A percentile compares a stretch with the other conserved stretches of the same genome.
Evolutionary conservation across 1,284 basidiomycete genomes (phyloP).

Genomic region (Ceratorhiza oryzae-sativae): DNA sequence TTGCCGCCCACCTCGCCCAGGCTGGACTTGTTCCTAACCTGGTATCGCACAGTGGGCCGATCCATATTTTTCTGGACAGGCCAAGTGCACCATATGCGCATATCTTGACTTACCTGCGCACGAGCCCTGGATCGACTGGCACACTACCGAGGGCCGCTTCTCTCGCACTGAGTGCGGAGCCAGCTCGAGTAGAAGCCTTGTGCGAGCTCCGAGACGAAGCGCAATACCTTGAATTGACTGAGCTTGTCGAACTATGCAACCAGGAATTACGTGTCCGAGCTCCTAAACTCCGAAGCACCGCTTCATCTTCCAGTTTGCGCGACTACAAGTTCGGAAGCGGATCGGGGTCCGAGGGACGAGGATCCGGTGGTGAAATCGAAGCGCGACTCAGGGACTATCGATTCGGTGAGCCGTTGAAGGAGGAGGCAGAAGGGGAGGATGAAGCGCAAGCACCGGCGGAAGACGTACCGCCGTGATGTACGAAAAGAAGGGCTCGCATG

Average conservation of each 20-base stretch:
- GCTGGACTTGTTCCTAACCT: slow-evolving; percentile 35
- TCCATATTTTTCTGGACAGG: slow-evolving; percentile 82
- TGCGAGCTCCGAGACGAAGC: slow-evolving; percentile 79
- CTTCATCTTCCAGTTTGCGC: slow-evolving; percentile 12
- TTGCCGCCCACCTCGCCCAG: slow-evolving; percentile 43
- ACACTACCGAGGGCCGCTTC: slow-evolving; percentile 61
- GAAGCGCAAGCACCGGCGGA: background rate
- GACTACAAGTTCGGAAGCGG: slow-evolving; percentile 28
- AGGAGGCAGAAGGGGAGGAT: background rate
- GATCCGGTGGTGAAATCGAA: slow-evolving; percentile 11
- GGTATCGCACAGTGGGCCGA: slow-evolving; percentile 50
- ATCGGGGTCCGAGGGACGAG: background rate
- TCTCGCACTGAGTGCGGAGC: slow-evolving; percentile 57
- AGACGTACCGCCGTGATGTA: slow-evolving; percentile 19
- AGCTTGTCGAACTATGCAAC: slow-evolving; percentile 40
- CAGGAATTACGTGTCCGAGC: slow-evolving; percentile 47
- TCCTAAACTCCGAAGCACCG: slow-evolving; percentile 20
- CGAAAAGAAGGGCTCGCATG: slow-evolving; percentile 31
- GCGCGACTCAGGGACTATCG: slow-evolving; percentile 17
- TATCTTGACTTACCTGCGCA: slow-evolving; percentile 72
- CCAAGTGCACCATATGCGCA: slow-evolving; percentile 75
- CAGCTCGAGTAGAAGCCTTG: slow-evolving; percentile 63
- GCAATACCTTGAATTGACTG: slow-evolving; percentile 57
- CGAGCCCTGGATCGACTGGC: slow-evolving; percentile 58
- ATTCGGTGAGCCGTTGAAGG: slow-evolving; percentile 12